Base-by-base conservation (phyloP, 2,329 filamentous ascomycete genomes). In the Aspergillus melleus region DNA sequence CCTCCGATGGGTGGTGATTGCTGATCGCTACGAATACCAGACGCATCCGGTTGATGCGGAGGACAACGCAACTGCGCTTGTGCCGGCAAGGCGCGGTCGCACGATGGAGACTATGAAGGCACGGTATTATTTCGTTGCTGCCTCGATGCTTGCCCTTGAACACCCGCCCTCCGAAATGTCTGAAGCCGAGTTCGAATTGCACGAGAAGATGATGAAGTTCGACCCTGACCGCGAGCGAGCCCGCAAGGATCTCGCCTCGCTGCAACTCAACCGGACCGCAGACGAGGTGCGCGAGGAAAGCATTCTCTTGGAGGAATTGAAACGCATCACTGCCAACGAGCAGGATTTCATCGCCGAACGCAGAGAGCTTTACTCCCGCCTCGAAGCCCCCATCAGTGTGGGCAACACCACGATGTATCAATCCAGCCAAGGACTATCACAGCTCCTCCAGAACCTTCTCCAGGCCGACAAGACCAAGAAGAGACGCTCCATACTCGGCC, bases 221-320 rank as follows among this genome's bases (percentile, higher is more conserved):
- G 90, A 96, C 69, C 87, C 92, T 0, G 83, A 85, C 16, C 87
- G 90, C 67, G 95, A 99, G 77, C 84, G 83, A 24, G 82, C 86
- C 55, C 88, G 95, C 63, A 99, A 98, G 79, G 86, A 90, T 59
- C 90, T 96, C 69, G 94, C 92, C 3, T 85, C 90, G 64, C 87
- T 89, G 53, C 86, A 93, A 51, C 84, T 98, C 64, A 86, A 88
- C 52, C 86, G 95, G 46, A 90, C 89, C 9, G 88, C 88, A 63
- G 92, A 96, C 64, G 94, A 99, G 76, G 90, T 94, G 26, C 88
- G 91, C 63, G 95, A 99, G 74, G 95, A 99, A 77, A 90, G 96
- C 68, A 89, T 91, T 36, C 80, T 99, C 2, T 84, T 99, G 19
- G 84, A 94, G 60, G 95, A 99, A 73, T 86, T 99, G 57, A 92